A percentile compares a stretch with the other conserved stretches of the same genome.
Evolutionary conservation across 441 rosid genomes (phyloP).

Genomic region (Manihot esculenta): DNA sequence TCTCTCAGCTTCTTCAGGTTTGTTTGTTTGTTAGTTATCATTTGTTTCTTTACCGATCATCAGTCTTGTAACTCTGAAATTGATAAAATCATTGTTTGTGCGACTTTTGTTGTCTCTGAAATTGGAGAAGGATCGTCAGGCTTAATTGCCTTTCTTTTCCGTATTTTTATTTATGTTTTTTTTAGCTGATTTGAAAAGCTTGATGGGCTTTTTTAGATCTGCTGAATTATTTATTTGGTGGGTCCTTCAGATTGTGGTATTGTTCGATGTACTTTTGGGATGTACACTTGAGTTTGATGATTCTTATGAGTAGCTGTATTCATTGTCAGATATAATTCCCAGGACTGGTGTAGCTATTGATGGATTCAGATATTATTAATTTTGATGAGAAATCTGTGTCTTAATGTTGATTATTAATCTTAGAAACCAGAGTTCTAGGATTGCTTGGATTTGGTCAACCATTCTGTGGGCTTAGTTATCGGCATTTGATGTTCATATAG

Average conservation of each 20-base stretch:
- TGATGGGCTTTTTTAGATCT: constrained; percentile 1
- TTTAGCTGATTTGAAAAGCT: neutral
- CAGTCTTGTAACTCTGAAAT: neutral
- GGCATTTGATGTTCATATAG: neutral
- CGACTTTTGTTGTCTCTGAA: neutral
- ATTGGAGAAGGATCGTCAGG: neutral
- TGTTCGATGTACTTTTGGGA: neutral
- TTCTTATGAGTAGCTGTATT: neutral
- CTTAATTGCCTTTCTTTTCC: neutral
- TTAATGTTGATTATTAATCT: neutral
- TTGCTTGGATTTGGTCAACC: neutral
- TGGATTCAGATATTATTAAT: neutral
- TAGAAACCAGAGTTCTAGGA: neutral
- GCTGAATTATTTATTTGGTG: neutral
- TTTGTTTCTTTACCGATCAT: neutral
- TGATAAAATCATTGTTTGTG: neutral
- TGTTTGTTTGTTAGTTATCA: no score
- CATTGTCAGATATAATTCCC: neutral
- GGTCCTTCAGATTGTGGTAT: neutral
- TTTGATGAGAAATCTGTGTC: neutral
- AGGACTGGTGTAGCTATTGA: neutral
- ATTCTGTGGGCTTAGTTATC: neutral
- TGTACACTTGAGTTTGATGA: neutral
- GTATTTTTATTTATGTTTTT: neutral
- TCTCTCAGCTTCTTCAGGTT: constrained; percentile 2